Evolutionary conservation across 306 rosid species (phyloP), one percentile per base, ranked within the genome.

Genomic region (Ochetophila trinervis): DNA sequence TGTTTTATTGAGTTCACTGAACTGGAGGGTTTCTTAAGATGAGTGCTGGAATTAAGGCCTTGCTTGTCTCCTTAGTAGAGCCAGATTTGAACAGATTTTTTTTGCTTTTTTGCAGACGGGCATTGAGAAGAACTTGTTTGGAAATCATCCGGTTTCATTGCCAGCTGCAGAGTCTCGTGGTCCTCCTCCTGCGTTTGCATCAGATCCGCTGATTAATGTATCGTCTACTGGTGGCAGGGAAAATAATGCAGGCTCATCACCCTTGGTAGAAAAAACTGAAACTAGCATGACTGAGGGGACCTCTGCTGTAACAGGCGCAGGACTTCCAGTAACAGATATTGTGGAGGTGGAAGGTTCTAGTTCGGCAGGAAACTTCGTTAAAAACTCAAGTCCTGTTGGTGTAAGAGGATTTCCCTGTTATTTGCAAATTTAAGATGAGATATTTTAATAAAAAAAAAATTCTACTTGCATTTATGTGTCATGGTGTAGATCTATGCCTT

Each of bases 131-230:
- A 90, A 85, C 77, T 65, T 94, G 82, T 86, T 90, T 78, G 99
- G 99, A 72, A 94, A 80, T 79, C 91, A 89, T 82, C 95, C 95
- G 52, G 88, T 90, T 74, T 83, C 88, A 44, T 76, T 87, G 72
- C 72, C 88, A 22, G 71, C 56, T 16, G 61, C 93, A 63, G 91
- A 90, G 65, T 76, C 91, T 16, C 83, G 71, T 55, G 76, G 84
- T 73, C 95, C 97, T 69, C 97, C 95, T 35, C 92, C 96, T 73
- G 97, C 97, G 22, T 94, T 93, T 79, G 82, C 91, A 59, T 84
- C 99, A 30, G 96, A 83, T 72, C 98, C 96, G 18, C 78, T 91
- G 77, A 55, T 83, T 85, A 27, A 44, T 45, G 58, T 51, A 56
- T 47, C 79, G 36, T 55, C 76, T 47, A 42, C 50, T 15, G 81